Evolutionary conservation across 148 eudicot species (phyloP).

Genomic region (Vaccinium myrtillus): DNA sequence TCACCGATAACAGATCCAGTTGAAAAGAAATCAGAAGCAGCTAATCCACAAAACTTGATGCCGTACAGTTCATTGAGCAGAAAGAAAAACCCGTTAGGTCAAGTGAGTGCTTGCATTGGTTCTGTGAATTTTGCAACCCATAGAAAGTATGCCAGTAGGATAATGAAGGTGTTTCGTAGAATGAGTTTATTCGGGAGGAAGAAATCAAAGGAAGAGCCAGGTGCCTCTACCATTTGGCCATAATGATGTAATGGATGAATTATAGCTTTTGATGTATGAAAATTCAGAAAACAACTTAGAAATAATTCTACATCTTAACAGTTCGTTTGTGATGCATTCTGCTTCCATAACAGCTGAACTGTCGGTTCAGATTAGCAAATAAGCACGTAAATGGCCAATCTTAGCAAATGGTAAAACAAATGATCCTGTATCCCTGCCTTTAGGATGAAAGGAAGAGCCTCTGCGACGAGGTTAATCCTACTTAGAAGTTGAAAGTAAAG

Average conservation of each 20-base stretch:
- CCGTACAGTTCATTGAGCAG: conserved; percentile 30
- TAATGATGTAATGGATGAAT: conserved; percentile 18
- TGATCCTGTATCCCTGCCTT: background rate
- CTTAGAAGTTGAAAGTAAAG: background rate
- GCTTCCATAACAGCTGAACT: background rate
- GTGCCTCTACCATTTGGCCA: conserved; percentile 30
- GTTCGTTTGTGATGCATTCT: background rate
- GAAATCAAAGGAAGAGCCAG: conserved; percentile 50
- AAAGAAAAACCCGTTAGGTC: conserved; percentile 50
- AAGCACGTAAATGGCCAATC: background rate
- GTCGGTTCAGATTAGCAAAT: background rate
- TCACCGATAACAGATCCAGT: conserved; percentile 29
- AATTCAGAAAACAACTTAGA: background rate
- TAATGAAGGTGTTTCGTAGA: conserved; percentile 57
- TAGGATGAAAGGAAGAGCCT: background rate
- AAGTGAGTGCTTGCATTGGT: conserved; percentile 71
- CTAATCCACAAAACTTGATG: conserved; percentile 11
- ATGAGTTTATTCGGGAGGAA: conserved; percentile 54
- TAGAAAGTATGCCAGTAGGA: conserved; percentile 58
- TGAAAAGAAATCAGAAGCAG: conserved; percentile 29
- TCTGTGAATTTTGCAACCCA: conserved; percentile 71
- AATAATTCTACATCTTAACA: background rate
- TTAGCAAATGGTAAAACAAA: background rate
- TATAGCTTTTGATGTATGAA: background rate
- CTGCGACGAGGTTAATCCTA: background rate